phyloP scores from a whole-genome alignment of 768 basidiomycete species.

The Lactarius deliciosus region DNA sequence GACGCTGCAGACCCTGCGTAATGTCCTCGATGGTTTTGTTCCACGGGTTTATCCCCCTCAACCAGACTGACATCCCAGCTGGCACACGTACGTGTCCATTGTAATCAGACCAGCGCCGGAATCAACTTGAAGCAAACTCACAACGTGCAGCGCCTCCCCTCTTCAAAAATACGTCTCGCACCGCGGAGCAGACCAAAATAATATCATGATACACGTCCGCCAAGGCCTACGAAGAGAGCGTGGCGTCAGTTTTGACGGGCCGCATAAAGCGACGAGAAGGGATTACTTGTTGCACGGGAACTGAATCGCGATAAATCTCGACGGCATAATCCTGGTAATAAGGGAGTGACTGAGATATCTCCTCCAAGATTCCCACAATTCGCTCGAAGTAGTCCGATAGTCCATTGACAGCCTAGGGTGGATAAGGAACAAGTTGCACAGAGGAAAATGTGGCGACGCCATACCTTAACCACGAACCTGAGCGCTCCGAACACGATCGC shows the following conservation, averaged over 20 bases:
- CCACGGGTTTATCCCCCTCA: constrained; percentile 14
- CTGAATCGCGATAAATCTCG: constrained; percentile 6
- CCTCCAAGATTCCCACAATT: constrained; percentile 12
- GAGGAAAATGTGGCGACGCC: not conserved
- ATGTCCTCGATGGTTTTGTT: constrained; percentile 12
- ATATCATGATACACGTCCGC: constrained; percentile 17
- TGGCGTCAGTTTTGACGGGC: not conserved
- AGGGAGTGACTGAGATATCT: constrained; percentile 13
- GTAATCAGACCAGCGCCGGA: not conserved
- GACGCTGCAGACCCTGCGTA: constrained; percentile 4
- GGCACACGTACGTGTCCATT: not conserved
- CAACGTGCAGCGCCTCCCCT: not conserved
- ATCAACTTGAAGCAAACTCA: not conserved
- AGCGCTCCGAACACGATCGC: constrained; percentile 17
- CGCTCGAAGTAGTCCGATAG: constrained; percentile 13
- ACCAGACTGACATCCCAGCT: not conserved
- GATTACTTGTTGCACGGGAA: constrained; percentile 6
- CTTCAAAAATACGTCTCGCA: constrained; percentile 11
- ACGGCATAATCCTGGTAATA: constrained; percentile 16
- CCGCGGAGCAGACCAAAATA: constrained; percentile 1
- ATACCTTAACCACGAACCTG: constrained; percentile 13
- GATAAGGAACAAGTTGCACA: not conserved
- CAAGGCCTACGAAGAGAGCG: not conserved
- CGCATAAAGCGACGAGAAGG: not conserved
- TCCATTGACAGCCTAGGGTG: not conserved